Conservation (phyloP, 768 basidiomycete genomes). For the Vishniacozyma victoriae region DNA sequence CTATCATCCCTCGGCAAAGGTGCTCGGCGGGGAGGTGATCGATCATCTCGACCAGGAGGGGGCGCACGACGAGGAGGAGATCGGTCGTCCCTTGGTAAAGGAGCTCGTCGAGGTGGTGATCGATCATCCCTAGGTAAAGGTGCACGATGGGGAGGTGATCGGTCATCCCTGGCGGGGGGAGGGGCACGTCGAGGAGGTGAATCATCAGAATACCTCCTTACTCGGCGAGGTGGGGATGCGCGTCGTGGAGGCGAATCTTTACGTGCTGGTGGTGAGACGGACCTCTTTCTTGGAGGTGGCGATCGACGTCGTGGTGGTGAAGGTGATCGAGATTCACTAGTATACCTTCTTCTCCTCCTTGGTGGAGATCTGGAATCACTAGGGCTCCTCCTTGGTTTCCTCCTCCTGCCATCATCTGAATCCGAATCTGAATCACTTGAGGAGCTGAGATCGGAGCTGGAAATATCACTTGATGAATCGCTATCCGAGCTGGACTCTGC, state of each 20-base stretch:
- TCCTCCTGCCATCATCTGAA: constrained; percentile 21
- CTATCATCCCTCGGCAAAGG: constrained; percentile 4
- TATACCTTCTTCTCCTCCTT: constrained; percentile 10
- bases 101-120: constrained; percentile 28
- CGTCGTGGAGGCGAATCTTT: constrained; percentile 27
- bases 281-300: constrained; percentile 11
- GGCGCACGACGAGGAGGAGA: constrained; percentile 37
- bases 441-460: constrained; percentile 26
- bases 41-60: constrained; percentile 1
- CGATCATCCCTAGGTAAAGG: too few relatives aligned
- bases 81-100: constrained; percentile 22
- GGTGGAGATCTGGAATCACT: constrained; percentile 4
- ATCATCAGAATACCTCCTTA: constrained; percentile 2
- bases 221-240: constrained; percentile 20
- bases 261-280: constrained; percentile 28
- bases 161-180: constrained; percentile 19
- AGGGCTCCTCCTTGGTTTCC: neutral
- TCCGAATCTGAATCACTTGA: constrained; percentile 44
- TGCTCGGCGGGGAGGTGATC: constrained; percentile 14
- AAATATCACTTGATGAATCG: constrained; percentile 17
- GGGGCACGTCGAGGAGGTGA: constrained; percentile 26
- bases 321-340: constrained; percentile 14
- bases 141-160: constrained; percentile 28
- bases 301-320: constrained; percentile 18
- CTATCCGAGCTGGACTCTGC: constrained; percentile 49